phyloP scores from a whole-genome alignment of 2,329 filamentous ascomycete species.

The Zalaria obscura region DNA sequence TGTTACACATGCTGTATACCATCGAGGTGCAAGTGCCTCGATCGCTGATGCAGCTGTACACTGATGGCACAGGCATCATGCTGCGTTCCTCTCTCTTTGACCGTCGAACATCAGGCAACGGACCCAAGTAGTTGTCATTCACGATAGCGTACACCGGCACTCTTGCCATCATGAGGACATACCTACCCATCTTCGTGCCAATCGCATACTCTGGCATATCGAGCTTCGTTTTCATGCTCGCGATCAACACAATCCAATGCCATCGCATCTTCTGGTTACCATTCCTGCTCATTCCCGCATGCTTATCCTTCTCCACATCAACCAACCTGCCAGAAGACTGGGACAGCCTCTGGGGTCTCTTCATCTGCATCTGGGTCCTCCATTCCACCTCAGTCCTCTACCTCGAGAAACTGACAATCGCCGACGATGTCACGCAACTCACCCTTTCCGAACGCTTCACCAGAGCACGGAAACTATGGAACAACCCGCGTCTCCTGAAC shows the following conservation, averaged over 20 bases:
- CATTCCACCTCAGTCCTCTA: neutral
- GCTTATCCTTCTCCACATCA: neutral
- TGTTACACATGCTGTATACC: too few relatives aligned
- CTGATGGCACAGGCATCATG: too few relatives aligned
- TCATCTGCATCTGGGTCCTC: neutral
- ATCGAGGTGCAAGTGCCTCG: too few relatives aligned
- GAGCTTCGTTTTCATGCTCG: neutral
- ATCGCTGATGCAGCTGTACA: too few relatives aligned
- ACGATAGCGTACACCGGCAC: too few relatives aligned
- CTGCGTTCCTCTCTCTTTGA: too few relatives aligned
- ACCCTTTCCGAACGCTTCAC: neutral
- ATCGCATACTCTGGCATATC: neutral
- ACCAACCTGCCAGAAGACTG: neutral
- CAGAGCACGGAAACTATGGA: conserved; percentile 1
- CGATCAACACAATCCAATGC: neutral
- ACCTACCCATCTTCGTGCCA: neutral
- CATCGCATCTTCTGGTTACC: neutral
- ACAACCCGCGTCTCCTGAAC: neutral
- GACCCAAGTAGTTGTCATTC: too few relatives aligned
- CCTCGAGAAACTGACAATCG: neutral
- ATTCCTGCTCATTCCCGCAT: neutral
- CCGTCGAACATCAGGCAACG: too few relatives aligned
- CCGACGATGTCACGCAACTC: too few relatives aligned
- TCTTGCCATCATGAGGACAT: too few relatives aligned
- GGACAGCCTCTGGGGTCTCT: neutral